Conservation (phyloP, 1,284 basidiomycete genomes). For the Malassezia pachydermatis region DNA sequence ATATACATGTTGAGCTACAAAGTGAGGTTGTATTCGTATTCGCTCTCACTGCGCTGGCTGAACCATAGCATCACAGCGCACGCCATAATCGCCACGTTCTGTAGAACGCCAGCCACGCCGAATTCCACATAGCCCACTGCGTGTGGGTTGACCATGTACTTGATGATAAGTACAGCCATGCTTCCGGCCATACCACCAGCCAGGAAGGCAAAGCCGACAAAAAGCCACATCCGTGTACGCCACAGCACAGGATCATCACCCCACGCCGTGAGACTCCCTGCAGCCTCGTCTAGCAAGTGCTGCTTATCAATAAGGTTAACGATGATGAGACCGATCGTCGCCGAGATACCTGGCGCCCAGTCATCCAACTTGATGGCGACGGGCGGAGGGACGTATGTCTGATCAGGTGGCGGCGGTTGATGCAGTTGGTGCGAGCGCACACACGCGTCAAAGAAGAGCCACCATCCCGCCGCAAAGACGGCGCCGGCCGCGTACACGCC, state of each 20-base stretch:
- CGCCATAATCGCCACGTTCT: conserved; percentile 86
- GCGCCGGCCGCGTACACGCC: conserved; percentile 86
- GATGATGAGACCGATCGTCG: conserved; percentile 83
- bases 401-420: conserved; percentile 61
- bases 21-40: conserved; percentile 79
- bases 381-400: conserved; percentile 62
- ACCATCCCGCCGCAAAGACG: conserved; percentile 82
- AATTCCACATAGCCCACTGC: conserved; percentile 72
- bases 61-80: conserved; percentile 75
- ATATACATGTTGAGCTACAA: conserved; percentile 51
- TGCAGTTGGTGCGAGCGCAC: conserved; percentile 61
- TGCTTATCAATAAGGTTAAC: conserved; percentile 93
- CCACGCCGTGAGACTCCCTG: conserved; percentile 22
- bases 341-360: conserved; percentile 89
- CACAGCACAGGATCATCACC: conserved; percentile 60
- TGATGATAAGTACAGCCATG: conserved; percentile 77
- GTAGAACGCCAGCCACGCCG: conserved; percentile 84
- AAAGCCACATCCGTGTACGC: conserved; percentile 77
- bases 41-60: conserved; percentile 65
- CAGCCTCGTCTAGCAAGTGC: conserved; percentile 58
- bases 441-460: conserved; percentile 89
- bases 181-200: conserved; percentile 89
- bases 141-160: conserved; percentile 71
- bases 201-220: conserved; percentile 92
- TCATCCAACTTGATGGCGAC: conserved; percentile 67